phyloP scores from a whole-genome alignment of 768 basidiomycete genomes.

The Suillus subalutaceus region DNA sequence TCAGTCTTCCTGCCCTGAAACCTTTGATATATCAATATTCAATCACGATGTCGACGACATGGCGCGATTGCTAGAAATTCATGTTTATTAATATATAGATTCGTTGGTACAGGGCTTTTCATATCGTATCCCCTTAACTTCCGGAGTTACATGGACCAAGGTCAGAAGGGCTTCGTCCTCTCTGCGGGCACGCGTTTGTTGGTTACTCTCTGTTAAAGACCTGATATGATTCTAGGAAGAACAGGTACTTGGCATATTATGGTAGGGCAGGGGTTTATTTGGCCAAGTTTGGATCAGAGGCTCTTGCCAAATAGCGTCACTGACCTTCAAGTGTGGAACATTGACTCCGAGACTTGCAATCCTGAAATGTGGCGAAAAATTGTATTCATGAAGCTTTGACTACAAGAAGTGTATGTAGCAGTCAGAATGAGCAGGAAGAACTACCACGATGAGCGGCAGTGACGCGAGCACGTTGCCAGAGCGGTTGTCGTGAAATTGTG shows the following conservation, averaged over 20 bases:
- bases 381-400: no score
- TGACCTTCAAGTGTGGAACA: background rate
- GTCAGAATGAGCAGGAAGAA: no score
- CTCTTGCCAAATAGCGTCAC: conserved; percentile 4
- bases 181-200: background rate
- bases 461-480: background rate
- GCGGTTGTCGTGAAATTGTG: background rate
- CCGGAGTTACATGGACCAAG: background rate
- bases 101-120: background rate
- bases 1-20: background rate
- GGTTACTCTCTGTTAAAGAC: background rate
- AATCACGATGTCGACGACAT: no score
- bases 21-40: background rate
- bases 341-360: no score
- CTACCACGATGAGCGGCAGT: no score
- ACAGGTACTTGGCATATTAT: background rate
- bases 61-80: background rate
- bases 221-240: background rate
- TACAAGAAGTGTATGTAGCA: no score
- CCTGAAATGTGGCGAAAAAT: no score
- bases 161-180: background rate
- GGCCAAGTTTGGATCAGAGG: background rate
- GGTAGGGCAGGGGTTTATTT: background rate
- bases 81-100: background rate
- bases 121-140: background rate